Percentiles rank a stretch among this genome's conserved stretches.
Conservation (phyloP, 1,284 basidiomycete genomes). For the Jaminaea rosea region DNA sequence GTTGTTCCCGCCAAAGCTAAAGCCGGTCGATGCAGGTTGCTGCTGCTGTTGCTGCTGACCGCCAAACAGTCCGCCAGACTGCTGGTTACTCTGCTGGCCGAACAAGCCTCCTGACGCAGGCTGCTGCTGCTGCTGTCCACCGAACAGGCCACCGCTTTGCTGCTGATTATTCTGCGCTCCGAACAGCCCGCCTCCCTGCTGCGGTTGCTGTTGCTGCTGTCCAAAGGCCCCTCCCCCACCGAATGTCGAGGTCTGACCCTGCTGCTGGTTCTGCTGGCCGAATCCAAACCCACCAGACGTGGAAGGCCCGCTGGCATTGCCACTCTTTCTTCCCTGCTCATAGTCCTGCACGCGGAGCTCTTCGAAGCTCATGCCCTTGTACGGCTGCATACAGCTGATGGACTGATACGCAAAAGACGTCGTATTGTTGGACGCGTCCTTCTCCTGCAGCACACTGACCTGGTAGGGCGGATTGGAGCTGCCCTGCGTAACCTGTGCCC, state of each 20-base stretch:
- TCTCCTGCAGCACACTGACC: background rate
- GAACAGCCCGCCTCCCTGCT: slow-evolving; percentile 37
- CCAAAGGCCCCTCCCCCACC: slow-evolving; percentile 41
- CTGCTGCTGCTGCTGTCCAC: slow-evolving; percentile 35
- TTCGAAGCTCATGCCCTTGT: slow-evolving; percentile 10
- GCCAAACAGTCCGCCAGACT: slow-evolving; percentile 26
- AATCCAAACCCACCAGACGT: background rate
- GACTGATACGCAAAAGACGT: slow-evolving; percentile 7
- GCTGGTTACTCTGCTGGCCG: slow-evolving; percentile 15
- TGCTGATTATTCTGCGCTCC: slow-evolving; percentile 43
- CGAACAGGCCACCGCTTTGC: slow-evolving; percentile 38
- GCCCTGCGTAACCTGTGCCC: slow-evolving; percentile 8
- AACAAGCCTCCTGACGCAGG: slow-evolving; percentile 14
- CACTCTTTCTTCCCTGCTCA: slow-evolving; percentile 10
- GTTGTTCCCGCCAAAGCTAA: slow-evolving; percentile 25
- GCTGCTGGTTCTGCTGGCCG: slow-evolving; percentile 18
- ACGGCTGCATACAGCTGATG: slow-evolving; percentile 11
- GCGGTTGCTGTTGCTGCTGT: slow-evolving; percentile 16
- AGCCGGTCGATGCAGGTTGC: slow-evolving; percentile 28
- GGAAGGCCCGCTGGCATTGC: slow-evolving; percentile 1
- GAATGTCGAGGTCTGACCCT: slow-evolving; percentile 20
- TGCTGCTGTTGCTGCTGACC: slow-evolving; percentile 26
- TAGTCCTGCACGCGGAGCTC: slow-evolving; percentile 17
- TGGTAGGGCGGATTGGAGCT: slow-evolving; percentile 10
- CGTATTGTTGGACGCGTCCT: slow-evolving; percentile 3